Conservation (phyloP, 306 rosid genomes). For the Prosopis cineraria region DNA sequence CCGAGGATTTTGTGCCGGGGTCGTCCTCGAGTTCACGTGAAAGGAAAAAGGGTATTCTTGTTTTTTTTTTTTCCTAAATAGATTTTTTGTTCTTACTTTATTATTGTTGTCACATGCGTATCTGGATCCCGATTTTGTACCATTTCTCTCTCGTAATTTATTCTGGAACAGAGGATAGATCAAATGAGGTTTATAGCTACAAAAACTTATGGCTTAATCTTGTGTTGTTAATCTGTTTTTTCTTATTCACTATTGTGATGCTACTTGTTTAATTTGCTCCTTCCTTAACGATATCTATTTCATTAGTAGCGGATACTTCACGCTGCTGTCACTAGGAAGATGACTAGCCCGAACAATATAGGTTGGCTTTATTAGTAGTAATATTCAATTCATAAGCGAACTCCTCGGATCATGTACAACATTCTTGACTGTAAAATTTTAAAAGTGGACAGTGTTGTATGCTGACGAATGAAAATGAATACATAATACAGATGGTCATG, state of each 20-base stretch:
- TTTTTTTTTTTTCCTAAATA: background rate
- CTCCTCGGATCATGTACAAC: background rate
- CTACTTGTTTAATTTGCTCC: background rate
- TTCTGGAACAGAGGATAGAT: background rate
- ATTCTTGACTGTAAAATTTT: slow-evolving; percentile 3
- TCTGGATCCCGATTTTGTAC: background rate
- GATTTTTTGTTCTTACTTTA: background rate
- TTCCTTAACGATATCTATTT: background rate
- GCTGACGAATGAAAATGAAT: slow-evolving; percentile 24
- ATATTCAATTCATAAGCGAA: slow-evolving; percentile 16
- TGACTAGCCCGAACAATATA: slow-evolving; percentile 8
- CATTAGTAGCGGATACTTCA: background rate
- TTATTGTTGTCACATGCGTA: slow-evolving; percentile 20
- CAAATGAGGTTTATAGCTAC: background rate
- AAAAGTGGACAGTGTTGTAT: slow-evolving; percentile 21
- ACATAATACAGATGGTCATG: background rate
- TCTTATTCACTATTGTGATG: background rate
- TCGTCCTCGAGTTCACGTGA: slow-evolving; percentile 92
- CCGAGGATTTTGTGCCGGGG: slow-evolving; percentile 96
- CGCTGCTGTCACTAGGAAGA: slow-evolving; percentile 19
- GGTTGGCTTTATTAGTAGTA: background rate
- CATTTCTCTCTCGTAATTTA: background rate
- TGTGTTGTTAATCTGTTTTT: background rate
- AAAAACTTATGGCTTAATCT: background rate
- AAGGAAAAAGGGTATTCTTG: slow-evolving; percentile 77